Conservation (phyloP, 768 basidiomycete genomes). For the Agrocybe praecox region DNA sequence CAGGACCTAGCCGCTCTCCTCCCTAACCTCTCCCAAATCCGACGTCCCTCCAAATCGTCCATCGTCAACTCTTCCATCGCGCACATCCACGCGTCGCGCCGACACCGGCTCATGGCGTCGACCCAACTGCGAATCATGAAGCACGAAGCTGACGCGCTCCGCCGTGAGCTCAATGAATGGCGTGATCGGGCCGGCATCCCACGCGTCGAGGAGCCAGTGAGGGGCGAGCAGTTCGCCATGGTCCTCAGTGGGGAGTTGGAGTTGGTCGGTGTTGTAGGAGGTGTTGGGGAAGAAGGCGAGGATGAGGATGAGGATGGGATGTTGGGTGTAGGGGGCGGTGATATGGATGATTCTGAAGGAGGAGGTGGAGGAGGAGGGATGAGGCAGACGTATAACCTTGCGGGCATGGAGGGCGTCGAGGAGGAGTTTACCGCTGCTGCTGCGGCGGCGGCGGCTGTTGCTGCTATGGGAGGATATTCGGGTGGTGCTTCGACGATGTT, state of each 20-base stretch:
- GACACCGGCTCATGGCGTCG: slow-evolving; percentile 80
- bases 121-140: slow-evolving; percentile 81
- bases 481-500: slow-evolving; percentile 5
- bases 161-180: slow-evolving; percentile 94
- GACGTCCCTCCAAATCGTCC: slow-evolving; percentile 93
- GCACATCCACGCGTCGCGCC: slow-evolving; percentile 80
- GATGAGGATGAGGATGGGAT: slow-evolving; percentile 52
- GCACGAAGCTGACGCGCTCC: slow-evolving; percentile 82
- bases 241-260: slow-evolving; percentile 74
- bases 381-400: background rate
- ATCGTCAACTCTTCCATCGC: slow-evolving; percentile 97
- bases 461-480: slow-evolving; percentile 18
- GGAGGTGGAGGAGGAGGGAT: slow-evolving; percentile 25
- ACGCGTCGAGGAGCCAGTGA: slow-evolving; percentile 70
- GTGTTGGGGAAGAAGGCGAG: slow-evolving; percentile 49
- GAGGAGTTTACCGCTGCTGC: slow-evolving; percentile 27
- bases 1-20: slow-evolving; percentile 91
- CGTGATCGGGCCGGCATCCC: slow-evolving; percentile 75
- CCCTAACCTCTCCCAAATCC: slow-evolving; percentile 87
- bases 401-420: slow-evolving; percentile 18
- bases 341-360: slow-evolving; percentile 44
- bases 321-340: slow-evolving; percentile 30
- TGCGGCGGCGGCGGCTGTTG: slow-evolving; percentile 28
- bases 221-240: slow-evolving; percentile 74
- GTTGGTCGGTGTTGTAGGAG: slow-evolving; percentile 50